These are phyloP conservation scores for Boletus edulis DNA, from an alignment of 768 basidiomycete genomes.

Conservation along the genomic window DNA sequence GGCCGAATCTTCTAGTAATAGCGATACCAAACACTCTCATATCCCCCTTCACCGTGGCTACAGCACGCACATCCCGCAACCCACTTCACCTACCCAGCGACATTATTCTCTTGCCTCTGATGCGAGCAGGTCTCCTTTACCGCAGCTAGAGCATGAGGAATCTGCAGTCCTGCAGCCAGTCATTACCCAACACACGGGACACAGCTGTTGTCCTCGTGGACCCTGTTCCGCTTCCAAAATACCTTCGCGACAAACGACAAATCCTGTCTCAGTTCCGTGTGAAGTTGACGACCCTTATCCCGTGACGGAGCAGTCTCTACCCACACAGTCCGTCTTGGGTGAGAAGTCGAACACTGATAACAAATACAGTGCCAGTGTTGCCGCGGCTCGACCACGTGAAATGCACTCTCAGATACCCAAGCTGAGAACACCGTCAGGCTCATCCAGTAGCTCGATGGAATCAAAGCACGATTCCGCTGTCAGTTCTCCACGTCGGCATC, in stretches of 20 bases:
- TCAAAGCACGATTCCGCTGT: constrained; percentile 4
- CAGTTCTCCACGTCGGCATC: constrained; percentile 1
- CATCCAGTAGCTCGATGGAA: constrained; percentile 23
- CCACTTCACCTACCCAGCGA: constrained; percentile 12
- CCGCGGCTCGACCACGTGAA: constrained; percentile 7
- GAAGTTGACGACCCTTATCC: not conserved
- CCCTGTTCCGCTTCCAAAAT: constrained; percentile 28
- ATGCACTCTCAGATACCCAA: constrained; percentile 30
- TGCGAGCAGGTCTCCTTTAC: constrained; percentile 4
- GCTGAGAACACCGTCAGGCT: constrained; percentile 25
- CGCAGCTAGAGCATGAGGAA: constrained; percentile 1
- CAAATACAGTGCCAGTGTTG: not conserved
- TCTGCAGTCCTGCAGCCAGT: not conserved
- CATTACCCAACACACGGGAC: constrained; percentile 12
- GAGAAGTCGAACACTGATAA: constrained; percentile 17
- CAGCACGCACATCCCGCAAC: constrained; percentile 12
- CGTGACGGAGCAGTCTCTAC: not conserved
- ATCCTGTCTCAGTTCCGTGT: constrained; percentile 6
- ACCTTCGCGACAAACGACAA: constrained; percentile 31
- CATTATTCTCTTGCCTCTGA: constrained; percentile 15
- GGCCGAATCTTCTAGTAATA: constrained; percentile 20
- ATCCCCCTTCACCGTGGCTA: constrained; percentile 13
- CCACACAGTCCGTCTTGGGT: constrained; percentile 1
- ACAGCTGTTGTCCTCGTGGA: constrained; percentile 38
- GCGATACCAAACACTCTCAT: constrained; percentile 24